These are phyloP conservation scores for Heterococcus sp. DNA, from an alignment of 108 stramenopile species.

Conservation along the genomic window DNA sequence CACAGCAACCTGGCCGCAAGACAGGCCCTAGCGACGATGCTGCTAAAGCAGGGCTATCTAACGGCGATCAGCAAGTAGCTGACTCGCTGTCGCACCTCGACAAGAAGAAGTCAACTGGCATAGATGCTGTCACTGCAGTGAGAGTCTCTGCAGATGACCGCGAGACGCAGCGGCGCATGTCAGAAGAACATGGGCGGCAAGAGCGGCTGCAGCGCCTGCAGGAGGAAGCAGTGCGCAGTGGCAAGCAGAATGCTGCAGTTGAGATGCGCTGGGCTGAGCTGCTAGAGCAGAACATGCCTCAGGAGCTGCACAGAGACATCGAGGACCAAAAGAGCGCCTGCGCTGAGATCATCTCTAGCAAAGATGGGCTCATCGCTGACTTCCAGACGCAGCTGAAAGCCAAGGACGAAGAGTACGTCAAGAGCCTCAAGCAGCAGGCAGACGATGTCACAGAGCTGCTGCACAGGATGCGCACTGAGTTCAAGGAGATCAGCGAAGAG, in stretches of 20 bases:
- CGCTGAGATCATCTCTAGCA: constrained; percentile 58
- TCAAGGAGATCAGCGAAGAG: constrained; percentile 58
- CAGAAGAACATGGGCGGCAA: constrained; percentile 61
- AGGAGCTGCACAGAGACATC: constrained; percentile 60
- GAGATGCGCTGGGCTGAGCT: constrained; percentile 69
- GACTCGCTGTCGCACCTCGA: constrained; percentile 54
- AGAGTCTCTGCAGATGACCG: constrained; percentile 60
- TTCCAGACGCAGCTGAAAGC: constrained; percentile 65
- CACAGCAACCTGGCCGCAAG: constrained; percentile 28
- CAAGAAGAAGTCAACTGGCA: constrained; percentile 54
- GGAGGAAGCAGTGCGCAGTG: constrained; percentile 59
- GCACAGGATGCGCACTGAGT: constrained; percentile 57
- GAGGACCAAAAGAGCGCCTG: constrained; percentile 58
- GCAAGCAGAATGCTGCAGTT: constrained; percentile 66
- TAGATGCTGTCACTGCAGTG: constrained; percentile 56
- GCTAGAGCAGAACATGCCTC: constrained; percentile 63
- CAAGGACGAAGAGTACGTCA: constrained; percentile 73
- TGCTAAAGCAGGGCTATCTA: not conserved
- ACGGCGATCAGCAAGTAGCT: constrained; percentile 51
- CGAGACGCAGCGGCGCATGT: constrained; percentile 52
- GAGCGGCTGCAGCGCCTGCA: constrained; percentile 62
- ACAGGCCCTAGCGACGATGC: not conserved
- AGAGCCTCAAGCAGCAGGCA: constrained; percentile 59
- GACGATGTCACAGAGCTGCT: constrained; percentile 65
- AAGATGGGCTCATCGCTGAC: constrained; percentile 60